Conservation (phyloP, 73 alveolate genomes). For the Diophrys appendiculata region DNA sequence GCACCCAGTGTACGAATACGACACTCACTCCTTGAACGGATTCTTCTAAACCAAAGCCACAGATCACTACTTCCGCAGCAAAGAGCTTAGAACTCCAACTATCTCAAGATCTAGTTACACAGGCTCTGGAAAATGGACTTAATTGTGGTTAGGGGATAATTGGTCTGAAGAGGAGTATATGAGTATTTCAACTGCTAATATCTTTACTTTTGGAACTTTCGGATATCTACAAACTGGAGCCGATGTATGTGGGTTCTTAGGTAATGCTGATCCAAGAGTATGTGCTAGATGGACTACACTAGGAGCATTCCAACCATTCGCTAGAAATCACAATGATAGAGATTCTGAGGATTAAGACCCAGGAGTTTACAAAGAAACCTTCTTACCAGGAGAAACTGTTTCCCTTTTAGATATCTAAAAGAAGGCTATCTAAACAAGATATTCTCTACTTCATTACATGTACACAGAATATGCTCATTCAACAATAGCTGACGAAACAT, state of each 20-base stretch:
- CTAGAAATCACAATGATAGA: conserved; percentile 89
- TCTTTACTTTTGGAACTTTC: conserved; percentile 68
- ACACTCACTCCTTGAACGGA: conserved; percentile 85
- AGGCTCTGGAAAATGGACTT: conserved; percentile 95
- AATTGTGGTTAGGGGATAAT: conserved; percentile 98
- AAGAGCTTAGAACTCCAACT: conserved; percentile 81
- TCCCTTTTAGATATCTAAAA: conserved; percentile 21
- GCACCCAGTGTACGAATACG: conserved; percentile 68
- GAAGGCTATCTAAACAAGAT: conserved; percentile 62
- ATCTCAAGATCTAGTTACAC: conserved; percentile 91
- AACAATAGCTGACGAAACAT: conserved; percentile 66
- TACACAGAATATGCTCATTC: conserved; percentile 66
- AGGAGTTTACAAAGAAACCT: no score
- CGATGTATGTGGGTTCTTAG: conserved; percentile 97
- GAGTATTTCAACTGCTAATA: conserved; percentile 70
- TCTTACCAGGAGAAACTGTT: conserved; percentile 41
- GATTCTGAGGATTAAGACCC: conserved; percentile 84
- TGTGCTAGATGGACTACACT: conserved; percentile 95
- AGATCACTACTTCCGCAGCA: conserved; percentile 73
- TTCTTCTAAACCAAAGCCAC: conserved; percentile 78
- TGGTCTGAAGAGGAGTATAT: conserved; percentile 74
- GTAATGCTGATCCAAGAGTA: conserved; percentile 83
- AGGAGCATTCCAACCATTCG: conserved; percentile 96
- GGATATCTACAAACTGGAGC: conserved; percentile 95
- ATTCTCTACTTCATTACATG: conserved; percentile 79